Evolutionary conservation across 2,329 filamentous ascomycete species (phyloP).

Genomic region (Sclerotinia spermophila): DNA sequence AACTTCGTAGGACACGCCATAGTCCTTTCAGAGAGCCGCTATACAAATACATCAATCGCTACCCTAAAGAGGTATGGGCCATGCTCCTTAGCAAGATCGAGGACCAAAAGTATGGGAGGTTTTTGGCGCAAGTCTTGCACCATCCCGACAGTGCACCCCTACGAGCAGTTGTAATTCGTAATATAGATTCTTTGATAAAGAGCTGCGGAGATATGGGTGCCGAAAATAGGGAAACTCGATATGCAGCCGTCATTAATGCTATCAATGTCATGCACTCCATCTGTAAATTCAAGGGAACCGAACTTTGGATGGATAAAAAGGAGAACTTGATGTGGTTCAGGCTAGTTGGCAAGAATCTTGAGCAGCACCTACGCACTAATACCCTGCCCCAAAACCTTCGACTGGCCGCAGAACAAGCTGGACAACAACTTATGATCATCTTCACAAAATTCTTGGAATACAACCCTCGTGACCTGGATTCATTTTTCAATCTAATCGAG

Average conservation of each 20-base stretch:
- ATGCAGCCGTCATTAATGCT: conserved; percentile 73
- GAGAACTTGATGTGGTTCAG: conserved; percentile 59
- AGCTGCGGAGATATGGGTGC: conserved; percentile 60
- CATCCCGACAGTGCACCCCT: conserved; percentile 72
- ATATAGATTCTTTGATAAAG: conserved; percentile 68
- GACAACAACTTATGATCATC: conserved; percentile 81
- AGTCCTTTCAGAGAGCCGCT: conserved; percentile 90
- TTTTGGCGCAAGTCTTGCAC: conserved; percentile 81
- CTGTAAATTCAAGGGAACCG: conserved; percentile 59
- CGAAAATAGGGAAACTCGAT: conserved; percentile 66
- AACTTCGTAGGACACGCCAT: conserved; percentile 78
- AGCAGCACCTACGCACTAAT: conserved; percentile 68
- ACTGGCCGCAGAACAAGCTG: conserved; percentile 81
- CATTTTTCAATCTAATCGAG: conserved; percentile 80
- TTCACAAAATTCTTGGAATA: conserved; percentile 76
- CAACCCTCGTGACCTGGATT: conserved; percentile 73
- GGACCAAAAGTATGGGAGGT: conserved; percentile 82
- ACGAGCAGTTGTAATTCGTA: conserved; percentile 68
- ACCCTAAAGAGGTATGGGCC: conserved; percentile 81
- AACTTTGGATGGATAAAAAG: conserved; percentile 67
- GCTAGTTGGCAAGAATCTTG: conserved; percentile 71
- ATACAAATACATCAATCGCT: conserved; percentile 90
- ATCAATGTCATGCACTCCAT: conserved; percentile 83
- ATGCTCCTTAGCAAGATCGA: conserved; percentile 77
- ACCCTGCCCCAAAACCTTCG: conserved; percentile 68